These are phyloP conservation scores for Colletotrichum camelliae DNA, from an alignment of 2,329 filamentous ascomycete species.

Conservation along the genomic window DNA sequence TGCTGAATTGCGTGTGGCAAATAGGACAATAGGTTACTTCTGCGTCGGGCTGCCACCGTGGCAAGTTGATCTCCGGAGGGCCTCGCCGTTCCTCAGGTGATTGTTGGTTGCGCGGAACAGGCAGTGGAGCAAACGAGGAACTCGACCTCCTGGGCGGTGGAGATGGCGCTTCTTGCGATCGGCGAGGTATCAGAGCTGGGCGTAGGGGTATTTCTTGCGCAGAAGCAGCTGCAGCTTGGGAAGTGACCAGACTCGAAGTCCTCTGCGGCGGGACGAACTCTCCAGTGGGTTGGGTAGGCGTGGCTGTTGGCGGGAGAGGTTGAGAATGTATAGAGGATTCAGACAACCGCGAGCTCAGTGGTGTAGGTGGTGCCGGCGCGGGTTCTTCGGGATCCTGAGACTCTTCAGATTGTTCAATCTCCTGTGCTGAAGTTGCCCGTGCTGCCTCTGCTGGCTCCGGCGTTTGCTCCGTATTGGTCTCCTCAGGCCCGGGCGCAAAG, in stretches of 20 bases:
- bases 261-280: conserved; percentile 18
- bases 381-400: conserved; percentile 21
- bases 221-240: neutral
- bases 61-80: conserved; percentile 59
- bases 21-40: conserved; percentile 87
- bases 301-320: conserved; percentile 19
- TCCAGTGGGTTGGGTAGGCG: conserved; percentile 12
- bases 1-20: conserved; percentile 78
- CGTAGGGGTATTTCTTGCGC: neutral
- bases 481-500: conserved; percentile 19
- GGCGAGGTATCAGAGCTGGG: neutral
- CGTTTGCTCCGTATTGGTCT: conserved; percentile 2
- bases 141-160: conserved; percentile 11
- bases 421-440: conserved; percentile 20
- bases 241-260: neutral
- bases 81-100: conserved; percentile 1
- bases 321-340: neutral
- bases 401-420: conserved; percentile 5
- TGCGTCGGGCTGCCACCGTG: conserved; percentile 86
- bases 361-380: conserved; percentile 14
- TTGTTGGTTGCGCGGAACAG: conserved; percentile 1
- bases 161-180: conserved; percentile 1
- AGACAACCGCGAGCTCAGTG: conserved; percentile 14
- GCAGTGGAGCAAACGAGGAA: neutral
- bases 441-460: conserved; percentile 1